Percentiles rank a stretch among this genome's conserved stretches.
Evolutionary conservation across 345 rosid species (phyloP).

Genomic region (Hirschfeldia incana): DNA sequence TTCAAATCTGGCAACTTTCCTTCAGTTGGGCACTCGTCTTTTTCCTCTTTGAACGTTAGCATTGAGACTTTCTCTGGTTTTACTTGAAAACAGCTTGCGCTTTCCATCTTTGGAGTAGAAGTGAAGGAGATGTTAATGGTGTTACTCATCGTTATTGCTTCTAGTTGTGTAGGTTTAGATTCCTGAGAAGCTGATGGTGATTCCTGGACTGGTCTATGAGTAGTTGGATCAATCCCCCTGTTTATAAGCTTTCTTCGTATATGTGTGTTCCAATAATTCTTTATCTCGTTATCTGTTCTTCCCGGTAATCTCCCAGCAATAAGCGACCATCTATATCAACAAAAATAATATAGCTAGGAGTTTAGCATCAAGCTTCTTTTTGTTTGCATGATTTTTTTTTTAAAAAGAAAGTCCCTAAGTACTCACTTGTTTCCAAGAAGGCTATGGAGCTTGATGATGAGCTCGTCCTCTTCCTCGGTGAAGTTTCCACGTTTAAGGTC

Average conservation of each 20-base stretch:
- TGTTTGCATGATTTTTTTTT: not conserved
- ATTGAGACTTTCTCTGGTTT: slow-evolving; percentile 34
- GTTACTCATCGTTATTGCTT: slow-evolving; percentile 25
- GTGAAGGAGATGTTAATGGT: slow-evolving; percentile 37
- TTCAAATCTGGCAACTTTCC: slow-evolving; percentile 77
- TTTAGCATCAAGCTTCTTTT: not conserved
- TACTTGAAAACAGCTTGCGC: not conserved
- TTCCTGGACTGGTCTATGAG: slow-evolving; percentile 67
- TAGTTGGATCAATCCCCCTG: slow-evolving; percentile 81
- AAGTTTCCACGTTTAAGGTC: slow-evolving; percentile 73
- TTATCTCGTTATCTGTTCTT: slow-evolving; percentile 86
- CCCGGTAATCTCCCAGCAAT: slow-evolving; percentile 86
- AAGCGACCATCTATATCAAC: slow-evolving; percentile 69
- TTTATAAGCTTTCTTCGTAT: slow-evolving; percentile 76
- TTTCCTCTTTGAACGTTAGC: slow-evolving; percentile 45
- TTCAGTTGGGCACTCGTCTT: slow-evolving; percentile 33
- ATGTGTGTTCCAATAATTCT: slow-evolving; percentile 91
- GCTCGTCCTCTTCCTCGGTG: slow-evolving; percentile 65
- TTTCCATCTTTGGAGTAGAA: slow-evolving; percentile 24
- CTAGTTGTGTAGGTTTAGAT: slow-evolving; percentile 32
- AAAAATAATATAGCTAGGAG: not conserved
- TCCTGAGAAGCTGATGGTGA: slow-evolving; percentile 42
- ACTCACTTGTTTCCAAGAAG: slow-evolving; percentile 68
- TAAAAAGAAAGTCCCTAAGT: not conserved
- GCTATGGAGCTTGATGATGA: slow-evolving; percentile 68